Percentiles rank a stretch among this genome's conserved stretches.
These are phyloP conservation scores for Fraxinus excelsior DNA, from an alignment of 257 asterid species.

Conservation along the genomic window DNA sequence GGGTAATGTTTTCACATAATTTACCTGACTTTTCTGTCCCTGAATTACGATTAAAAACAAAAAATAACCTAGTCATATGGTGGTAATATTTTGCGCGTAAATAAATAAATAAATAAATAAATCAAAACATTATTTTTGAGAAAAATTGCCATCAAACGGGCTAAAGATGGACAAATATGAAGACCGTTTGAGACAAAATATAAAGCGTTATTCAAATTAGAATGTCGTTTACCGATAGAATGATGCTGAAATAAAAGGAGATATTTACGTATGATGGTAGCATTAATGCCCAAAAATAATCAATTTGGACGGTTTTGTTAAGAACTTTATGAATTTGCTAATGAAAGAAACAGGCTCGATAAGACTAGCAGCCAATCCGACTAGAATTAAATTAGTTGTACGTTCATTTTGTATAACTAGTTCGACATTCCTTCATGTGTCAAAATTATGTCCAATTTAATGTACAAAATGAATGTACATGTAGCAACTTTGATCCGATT, in stretches of 20 bases:
- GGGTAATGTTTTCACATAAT: constrained; percentile 33
- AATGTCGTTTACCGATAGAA: constrained; percentile 18
- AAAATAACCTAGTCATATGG: too few relatives aligned
- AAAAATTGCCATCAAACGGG: too few relatives aligned
- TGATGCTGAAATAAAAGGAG: constrained; percentile 22
- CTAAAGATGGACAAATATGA: constrained; percentile 4
- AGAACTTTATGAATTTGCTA: background rate
- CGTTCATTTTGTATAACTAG: too few relatives aligned
- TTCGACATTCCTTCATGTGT: too few relatives aligned
- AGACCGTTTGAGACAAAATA: constrained; percentile 17
- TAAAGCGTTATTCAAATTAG: constrained; percentile 21
- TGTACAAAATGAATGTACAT: too few relatives aligned
- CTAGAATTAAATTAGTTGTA: too few relatives aligned
- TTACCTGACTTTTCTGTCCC: background rate
- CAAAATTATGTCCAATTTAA: too few relatives aligned
- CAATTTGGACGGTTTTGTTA: background rate
- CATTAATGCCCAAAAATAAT: background rate
- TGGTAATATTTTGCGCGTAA: too few relatives aligned
- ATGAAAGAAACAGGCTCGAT: constrained; percentile 22
- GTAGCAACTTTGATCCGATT: too few relatives aligned
- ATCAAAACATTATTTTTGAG: too few relatives aligned
- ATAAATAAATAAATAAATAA: too few relatives aligned
- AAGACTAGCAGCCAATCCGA: background rate
- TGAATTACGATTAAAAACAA: too few relatives aligned
- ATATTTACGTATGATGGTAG: background rate